A percentile compares a stretch with the other conserved stretches of the same genome.
These are phyloP conservation scores for Ottelia alismoides DNA, from an alignment of 106 monocot genomes.

Conservation along the genomic window DNA sequence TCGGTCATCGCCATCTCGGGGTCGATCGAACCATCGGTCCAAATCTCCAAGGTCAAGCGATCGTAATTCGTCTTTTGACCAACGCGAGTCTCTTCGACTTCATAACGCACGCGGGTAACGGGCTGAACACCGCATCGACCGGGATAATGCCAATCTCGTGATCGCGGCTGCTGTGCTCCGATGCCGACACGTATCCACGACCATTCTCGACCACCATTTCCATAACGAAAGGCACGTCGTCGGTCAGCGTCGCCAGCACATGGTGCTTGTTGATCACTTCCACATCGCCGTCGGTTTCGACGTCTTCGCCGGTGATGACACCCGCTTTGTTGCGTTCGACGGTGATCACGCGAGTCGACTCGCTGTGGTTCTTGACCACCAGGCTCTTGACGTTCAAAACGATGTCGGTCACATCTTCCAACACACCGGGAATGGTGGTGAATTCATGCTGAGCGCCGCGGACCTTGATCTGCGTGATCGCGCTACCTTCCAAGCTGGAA, in stretches of 20 bases:
- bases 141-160: no score
- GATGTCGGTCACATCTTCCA: background rate
- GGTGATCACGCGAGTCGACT: background rate
- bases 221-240: background rate
- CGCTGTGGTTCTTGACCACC: background rate
- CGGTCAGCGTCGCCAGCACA: background rate
- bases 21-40: no score
- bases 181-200: no score
- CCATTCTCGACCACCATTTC: background rate
- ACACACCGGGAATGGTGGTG: background rate
- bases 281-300: background rate
- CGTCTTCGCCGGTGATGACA: background rate
- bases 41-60: no score
- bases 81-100: no score
- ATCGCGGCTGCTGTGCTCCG: no score
- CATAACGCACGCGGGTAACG: no score
- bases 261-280: background rate
- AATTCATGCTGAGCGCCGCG: background rate
- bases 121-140: no score
- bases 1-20: no score
- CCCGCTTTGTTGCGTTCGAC: background rate
- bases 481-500: background rate
- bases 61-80: no score
- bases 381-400: background rate
- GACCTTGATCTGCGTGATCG: background rate